Base-by-base conservation (phyloP, 83 land plant species). In the Diphasiastrum complanatum region DNA sequence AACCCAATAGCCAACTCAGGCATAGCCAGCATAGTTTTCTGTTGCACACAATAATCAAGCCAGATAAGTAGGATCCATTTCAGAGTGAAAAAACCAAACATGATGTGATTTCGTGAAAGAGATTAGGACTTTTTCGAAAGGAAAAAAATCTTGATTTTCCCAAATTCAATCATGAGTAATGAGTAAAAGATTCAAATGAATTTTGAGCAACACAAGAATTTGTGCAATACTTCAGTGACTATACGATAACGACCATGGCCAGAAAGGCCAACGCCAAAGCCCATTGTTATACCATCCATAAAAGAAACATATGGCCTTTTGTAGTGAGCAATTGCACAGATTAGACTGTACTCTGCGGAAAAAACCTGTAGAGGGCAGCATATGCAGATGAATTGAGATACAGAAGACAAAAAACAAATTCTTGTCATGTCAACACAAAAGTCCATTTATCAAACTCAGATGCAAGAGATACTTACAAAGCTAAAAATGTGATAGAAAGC, bases 201-300 rank as follows among this genome's bases (percentile, higher is more conserved):
- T n/a, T n/a, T n/a, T 38, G 12, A 38, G 43, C 14, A 38, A 38
- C 43, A 38, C 8, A 14, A 8, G 12, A 38, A n/a, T n/a, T n/a
- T n/a, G n/a, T n/a, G n/a, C n/a, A n/a, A n/a, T 68, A 89, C 98
- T 85, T 92, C 98, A 33, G 98, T 92, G 10, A 92, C 49, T 48
- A 92, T 55, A 5, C 85, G 79, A 61, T 75, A 92, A 24, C 76
- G 78, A 54, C 96, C 98, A 88, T 92, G 98, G 41, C 98, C 96
- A 57, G 98, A 92, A 5, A 92, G 78, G 22, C 98, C 98, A 66
- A 92, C 78, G 33, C 98, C 98, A 81, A 92, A 92, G 8, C 98
- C 98, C 98, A 92, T 92, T 5, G 98, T 92, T 31, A 92, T 79
- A 24, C 98, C 98, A 72, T 92, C 98, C 96, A 92, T 92, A 35